These are phyloP conservation scores for Neonectria ditissima DNA, from an alignment of 2,329 filamentous ascomycete species.

Conservation along the genomic window DNA sequence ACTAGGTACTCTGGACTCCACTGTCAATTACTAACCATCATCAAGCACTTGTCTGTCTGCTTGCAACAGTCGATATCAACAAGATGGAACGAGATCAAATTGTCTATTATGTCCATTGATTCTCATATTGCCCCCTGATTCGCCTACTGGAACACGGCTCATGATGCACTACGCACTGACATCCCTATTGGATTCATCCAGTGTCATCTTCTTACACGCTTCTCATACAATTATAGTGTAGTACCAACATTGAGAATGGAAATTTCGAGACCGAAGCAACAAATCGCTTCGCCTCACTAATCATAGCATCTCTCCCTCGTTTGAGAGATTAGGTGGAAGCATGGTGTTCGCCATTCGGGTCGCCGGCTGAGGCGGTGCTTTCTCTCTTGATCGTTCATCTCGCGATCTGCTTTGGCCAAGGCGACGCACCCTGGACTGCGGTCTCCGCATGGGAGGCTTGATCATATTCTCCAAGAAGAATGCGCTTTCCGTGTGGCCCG, in stretches of 20 bases:
- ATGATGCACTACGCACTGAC: constrained; percentile 13
- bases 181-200: constrained; percentile 4
- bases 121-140: background rate
- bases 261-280: background rate
- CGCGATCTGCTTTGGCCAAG: constrained; percentile 49
- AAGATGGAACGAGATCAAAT: background rate
- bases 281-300: constrained; percentile 7
- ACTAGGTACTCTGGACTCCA: background rate
- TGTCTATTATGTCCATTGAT: constrained; percentile 19
- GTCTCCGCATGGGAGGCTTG: constrained; percentile 67
- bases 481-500: constrained; percentile 57
- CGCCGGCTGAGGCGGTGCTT: constrained; percentile 54
- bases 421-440: constrained; percentile 57
- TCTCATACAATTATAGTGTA: constrained; percentile 28
- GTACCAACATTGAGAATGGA: constrained; percentile 16
- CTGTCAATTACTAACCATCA: too few species aligned
- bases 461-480: constrained; percentile 73
- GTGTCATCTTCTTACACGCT: constrained; percentile 23
- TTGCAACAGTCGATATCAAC: background rate
- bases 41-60: background rate
- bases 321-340: constrained; percentile 48
- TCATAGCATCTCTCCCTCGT: constrained; percentile 53
- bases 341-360: constrained; percentile 55
- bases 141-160: constrained; percentile 12
- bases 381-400: constrained; percentile 50